Conservation (phyloP, 2,329 filamentous ascomycete species). For the Sporothrix mexicana region DNA sequence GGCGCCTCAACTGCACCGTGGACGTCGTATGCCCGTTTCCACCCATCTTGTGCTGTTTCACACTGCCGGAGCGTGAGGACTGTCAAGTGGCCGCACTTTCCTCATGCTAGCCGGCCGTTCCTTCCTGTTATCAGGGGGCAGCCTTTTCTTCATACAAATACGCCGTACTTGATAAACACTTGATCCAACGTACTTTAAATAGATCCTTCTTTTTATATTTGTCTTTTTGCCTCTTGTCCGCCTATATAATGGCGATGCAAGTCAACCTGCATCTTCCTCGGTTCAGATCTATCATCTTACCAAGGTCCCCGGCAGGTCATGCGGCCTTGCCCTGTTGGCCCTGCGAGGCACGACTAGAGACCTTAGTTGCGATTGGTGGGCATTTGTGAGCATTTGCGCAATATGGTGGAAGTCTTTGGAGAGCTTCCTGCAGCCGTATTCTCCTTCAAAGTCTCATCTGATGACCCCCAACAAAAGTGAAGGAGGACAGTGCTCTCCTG, state of each 20-base stretch:
- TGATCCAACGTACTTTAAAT: too few relatives aligned
- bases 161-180: too few relatives aligned
- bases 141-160: too few relatives aligned
- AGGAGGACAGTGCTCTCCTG: neutral
- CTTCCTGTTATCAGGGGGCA: neutral
- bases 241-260: neutral
- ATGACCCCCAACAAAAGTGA: neutral
- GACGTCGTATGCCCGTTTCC: conserved; percentile 17
- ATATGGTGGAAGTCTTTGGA: neutral
- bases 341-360: conserved; percentile 15
- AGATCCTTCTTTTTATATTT: neutral
- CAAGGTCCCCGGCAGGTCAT: conserved; percentile 1
- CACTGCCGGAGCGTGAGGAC: neutral
- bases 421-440: neutral
- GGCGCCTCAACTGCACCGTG: neutral
- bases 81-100: neutral
- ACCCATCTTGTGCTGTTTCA: neutral
- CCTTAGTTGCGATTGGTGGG: conserved; percentile 12
- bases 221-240: neutral
- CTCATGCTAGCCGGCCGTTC: neutral
- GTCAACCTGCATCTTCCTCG: conserved; percentile 10
- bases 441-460: neutral
- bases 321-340: neutral
- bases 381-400: too few relatives aligned
- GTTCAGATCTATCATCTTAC: conserved; percentile 2